Evolutionary conservation across 352 stramenopile genomes (phyloP).

Genomic region (Aphanomyces stellatus): DNA sequence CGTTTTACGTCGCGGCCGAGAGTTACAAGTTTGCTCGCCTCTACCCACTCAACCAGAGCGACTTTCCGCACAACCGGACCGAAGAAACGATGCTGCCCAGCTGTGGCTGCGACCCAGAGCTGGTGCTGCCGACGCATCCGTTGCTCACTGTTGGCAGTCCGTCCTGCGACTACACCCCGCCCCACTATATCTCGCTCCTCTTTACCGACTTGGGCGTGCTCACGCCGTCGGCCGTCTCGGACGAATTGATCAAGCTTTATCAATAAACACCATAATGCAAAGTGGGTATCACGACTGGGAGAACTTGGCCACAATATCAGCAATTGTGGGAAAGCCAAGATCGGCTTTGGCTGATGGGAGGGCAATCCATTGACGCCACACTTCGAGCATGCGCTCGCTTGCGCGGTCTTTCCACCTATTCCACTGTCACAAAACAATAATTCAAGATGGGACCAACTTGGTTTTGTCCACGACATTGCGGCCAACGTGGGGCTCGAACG

Average conservation of each 20-base stretch:
- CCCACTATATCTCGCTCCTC: conserved; percentile 96
- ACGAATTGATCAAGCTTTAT: conserved; percentile 98
- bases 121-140: conserved; percentile 8
- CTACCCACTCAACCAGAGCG: conserved; percentile 95
- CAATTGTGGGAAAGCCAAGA: conserved; percentile 40
- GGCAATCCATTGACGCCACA: conserved; percentile 50
- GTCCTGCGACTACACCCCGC: conserved; percentile 95
- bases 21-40: conserved; percentile 98
- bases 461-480: conserved; percentile 27
- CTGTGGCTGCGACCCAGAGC: conserved; percentile 8
- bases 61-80: conserved; percentile 77
- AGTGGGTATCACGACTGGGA: no score
- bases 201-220: conserved; percentile 98
- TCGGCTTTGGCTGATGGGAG: conserved; percentile 40
- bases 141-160: conserved; percentile 83
- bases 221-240: conserved; percentile 95
- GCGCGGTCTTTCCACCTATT: conserved; percentile 58
- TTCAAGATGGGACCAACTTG: conserved; percentile 31
- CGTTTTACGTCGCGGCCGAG: conserved; percentile 97
- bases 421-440: no score
- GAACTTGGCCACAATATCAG: conserved; percentile 45
- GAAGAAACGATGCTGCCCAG: conserved; percentile 1
- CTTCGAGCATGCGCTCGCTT: conserved; percentile 54
- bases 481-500: conserved; percentile 42
- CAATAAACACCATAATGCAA: conserved; percentile 81